phyloP scores from a whole-genome alignment of 352 stramenopile species.

The Phytophthora megakarya region DNA sequence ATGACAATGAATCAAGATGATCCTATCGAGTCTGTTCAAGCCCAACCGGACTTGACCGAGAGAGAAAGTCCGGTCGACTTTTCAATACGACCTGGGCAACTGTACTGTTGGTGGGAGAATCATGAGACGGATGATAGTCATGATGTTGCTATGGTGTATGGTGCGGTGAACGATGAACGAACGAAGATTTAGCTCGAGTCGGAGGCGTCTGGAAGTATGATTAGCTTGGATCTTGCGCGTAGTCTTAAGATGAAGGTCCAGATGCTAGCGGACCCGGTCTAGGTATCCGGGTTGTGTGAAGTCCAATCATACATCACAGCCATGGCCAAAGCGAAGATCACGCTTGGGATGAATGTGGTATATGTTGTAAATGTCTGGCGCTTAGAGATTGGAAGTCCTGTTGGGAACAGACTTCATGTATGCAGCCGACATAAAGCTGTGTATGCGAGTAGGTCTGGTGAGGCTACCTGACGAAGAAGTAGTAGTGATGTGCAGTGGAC shows the following conservation, averaged over 20 bases:
- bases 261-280: background rate
- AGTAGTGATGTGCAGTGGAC: background rate
- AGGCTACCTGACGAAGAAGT: background rate
- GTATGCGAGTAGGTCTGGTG: background rate
- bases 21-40: too few relatives aligned
- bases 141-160: background rate
- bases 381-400: constrained; percentile 3
- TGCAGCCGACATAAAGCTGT: background rate
- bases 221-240: background rate
- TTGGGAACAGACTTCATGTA: background rate
- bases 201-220: background rate
- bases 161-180: background rate
- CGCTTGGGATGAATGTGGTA: background rate
- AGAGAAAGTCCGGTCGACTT: too few relatives aligned
- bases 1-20: too few relatives aligned
- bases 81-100: too few relatives aligned
- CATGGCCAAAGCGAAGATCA: constrained; percentile 29
- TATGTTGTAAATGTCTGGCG: constrained; percentile 25
- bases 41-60: too few relatives aligned
- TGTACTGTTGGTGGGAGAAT: too few relatives aligned
- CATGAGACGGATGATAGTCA: too few relatives aligned
- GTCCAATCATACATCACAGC: constrained; percentile 20
- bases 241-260: background rate
- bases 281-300: constrained; percentile 12
- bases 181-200: background rate